Base-by-base conservation (phyloP, 2,329 filamentous ascomycete genomes). In the Venturia aucupariae region DNA sequence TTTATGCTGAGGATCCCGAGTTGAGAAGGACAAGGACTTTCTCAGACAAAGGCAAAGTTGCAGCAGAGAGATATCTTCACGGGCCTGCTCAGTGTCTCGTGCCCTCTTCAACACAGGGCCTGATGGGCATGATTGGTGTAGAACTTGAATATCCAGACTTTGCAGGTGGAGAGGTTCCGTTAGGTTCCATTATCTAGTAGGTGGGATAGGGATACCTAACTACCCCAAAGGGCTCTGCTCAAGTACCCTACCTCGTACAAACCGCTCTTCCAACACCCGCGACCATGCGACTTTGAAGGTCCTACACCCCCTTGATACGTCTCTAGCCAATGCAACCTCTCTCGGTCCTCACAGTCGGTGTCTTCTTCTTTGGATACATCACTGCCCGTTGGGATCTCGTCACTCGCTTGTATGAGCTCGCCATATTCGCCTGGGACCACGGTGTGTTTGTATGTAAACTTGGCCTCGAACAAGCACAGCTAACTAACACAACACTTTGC, bases 311-410 rank as follows among this genome's bases (percentile, higher is more conserved):
- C 65, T 61, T 38, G 35, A 38, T 24, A 24, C 64, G 38, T 41
- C 38, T 62, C 61, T 48, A 19, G 39, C 64, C 57, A 44, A 97
- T 97, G 93, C 92, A 97, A 91, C 91, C 92, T 74, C 97, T 97
- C 82, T 97, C 93, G 68, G 82, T 93, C 77, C 85, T 97, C 78
- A 96, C 92, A 73, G 87, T 96, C 80, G 92, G 90, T 80, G 97
- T 99, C 81, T 99, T 99, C 82, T 89, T 97, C 84, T 93, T 94
- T 81, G 94, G 94, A 78, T 99, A 99, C 84, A 97, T 93, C 77
- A 99, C 94, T 79, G 94, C 94, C 75, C 90, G 94, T 82, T 99
- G 94, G 92, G 94, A 97, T 79, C 87, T 99, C 68, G 92, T 97
- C 70, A 97, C 93, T 71, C 88, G 92, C 72, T 84, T 97, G 72